Base-by-base conservation (phyloP, 352 stramenopile genomes). In the Globisporangium alternatum region DNA sequence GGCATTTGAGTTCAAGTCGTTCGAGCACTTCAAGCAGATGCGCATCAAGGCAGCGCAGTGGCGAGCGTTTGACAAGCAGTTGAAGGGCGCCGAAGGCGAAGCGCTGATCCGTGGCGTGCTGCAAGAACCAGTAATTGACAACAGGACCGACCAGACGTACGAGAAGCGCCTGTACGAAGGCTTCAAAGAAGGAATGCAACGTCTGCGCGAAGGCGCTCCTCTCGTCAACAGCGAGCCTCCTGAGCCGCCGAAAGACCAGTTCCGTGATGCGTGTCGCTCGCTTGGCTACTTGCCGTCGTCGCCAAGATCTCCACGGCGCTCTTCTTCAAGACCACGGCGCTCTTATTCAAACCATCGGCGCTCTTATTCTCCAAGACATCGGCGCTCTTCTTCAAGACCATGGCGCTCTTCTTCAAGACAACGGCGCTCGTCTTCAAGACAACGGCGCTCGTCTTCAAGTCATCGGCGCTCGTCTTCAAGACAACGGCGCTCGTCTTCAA, bases 1-100 rank as follows among this genome's bases (percentile, higher is more conserved):
- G 43, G 7, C 43, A 12, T 49, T 49, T 49, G 43, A 49, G 43
- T 49, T 49, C 43, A 49, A 8, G 43, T 49, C 43, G 43, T 49
- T 49, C 9, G 43, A 49, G 43, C 43, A 25, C 43, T 49, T 49
- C 19, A 49, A 49, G 19, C 43, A 49, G 22, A 12, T 25, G 3
- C 21, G 43, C 21, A 12, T 12, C 19, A 49, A 49, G 5, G 43
- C 43, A 12, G 43, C 43, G 43, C 43, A 49, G 10, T 49, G 43
- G 43, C 43, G 43, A 15, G 43, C 43, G 1, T 49, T 49, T 1
- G 5, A 49, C 19, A 1, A 49, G 19, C 43, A 49, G 22, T 25
- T 49, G 43, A 49, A 21, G 21, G 43, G 43, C 43, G 19, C 43
- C 0, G 9, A 49, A 15, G 17, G 43, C 0, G 43, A 49, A 49